These are phyloP conservation scores for Plasmodium cynomolgi DNA, from an alignment of 169 alveolate genomes.

Conservation along the genomic window DNA sequence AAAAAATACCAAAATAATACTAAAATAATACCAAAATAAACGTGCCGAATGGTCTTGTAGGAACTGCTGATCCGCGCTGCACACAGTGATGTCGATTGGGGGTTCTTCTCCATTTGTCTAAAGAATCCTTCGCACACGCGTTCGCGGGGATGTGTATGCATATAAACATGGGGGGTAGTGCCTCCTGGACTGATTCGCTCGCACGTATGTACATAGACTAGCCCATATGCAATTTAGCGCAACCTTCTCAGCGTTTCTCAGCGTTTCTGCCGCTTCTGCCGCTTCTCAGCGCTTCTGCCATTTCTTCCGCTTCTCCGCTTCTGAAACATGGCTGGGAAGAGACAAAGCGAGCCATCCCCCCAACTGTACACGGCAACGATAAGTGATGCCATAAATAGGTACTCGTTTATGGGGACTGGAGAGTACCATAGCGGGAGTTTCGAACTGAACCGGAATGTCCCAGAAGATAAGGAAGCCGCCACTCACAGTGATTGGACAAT, in stretches of 20 bases:
- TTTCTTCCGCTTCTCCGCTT: neutral
- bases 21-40: neutral
- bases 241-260: too few relatives aligned
- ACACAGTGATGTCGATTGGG: neutral
- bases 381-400: slow-evolving; percentile 24
- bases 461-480: neutral
- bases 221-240: neutral
- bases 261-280: neutral
- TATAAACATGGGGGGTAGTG: neutral
- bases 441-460: neutral
- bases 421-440: neutral
- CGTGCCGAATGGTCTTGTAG: neutral
- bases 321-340: neutral
- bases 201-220: neutral
- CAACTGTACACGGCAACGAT: neutral
- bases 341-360: neutral
- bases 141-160: neutral
- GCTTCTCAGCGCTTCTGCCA: neutral
- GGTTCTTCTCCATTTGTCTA: neutral
- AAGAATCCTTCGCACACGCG: neutral
- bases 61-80: neutral
- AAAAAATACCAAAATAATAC: neutral
- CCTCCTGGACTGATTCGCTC: neutral
- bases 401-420: neutral
- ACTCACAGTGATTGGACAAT: slow-evolving; percentile 1